Evolutionary conservation across 2,329 filamentous ascomycete species (phyloP), one percentile per base, ranked within the genome.

Genomic region (Fusarium sp.): DNA sequence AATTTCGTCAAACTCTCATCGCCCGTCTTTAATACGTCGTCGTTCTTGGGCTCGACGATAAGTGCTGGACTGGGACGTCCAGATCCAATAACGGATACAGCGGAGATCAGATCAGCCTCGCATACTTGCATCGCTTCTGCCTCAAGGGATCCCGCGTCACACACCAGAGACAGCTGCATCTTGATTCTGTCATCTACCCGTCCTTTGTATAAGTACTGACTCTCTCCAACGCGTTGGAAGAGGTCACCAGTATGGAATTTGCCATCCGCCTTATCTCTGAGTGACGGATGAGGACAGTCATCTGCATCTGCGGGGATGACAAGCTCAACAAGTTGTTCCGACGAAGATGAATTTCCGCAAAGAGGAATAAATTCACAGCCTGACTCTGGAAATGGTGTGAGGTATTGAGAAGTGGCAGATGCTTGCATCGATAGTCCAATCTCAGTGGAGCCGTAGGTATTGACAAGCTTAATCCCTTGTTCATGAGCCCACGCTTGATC

Each of bases 161-260:
- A 69, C 2, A 50, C 22, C 1, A 51, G 6, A 6, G 64, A 39
- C 1, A 63, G 9, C 14, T 69, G 48, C 66, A 69, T 69, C 26
- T 69, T 63, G 32, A 69, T 69, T 17, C 38, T 69, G 3, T 69
- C 66, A 5, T 69, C 66, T 3, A 69, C 56, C 2, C 66, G 48
- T 9, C 64, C 64, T 36, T 45, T 69, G 3, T 69, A 69, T 18
- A 55, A 1, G 2, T 63, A 69, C 15, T 63, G 36, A n/a, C 45
- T 1, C 1, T 2, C 2, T 12, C 6, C 26, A 13, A 63, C 38
- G 13, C 18, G 22, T 6, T 69, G 42, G 8, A 69, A 69, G 3
- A 69, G 32, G 44, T 69, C 66, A 3, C 65, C 66, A 4, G 64
- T 69, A 15, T 55, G 38, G 1, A 69, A 69, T 6, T 55, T 63